Evolutionary conservation across 148 eudicot genomes (phyloP).

Genomic region (Arbutus unedo): DNA sequence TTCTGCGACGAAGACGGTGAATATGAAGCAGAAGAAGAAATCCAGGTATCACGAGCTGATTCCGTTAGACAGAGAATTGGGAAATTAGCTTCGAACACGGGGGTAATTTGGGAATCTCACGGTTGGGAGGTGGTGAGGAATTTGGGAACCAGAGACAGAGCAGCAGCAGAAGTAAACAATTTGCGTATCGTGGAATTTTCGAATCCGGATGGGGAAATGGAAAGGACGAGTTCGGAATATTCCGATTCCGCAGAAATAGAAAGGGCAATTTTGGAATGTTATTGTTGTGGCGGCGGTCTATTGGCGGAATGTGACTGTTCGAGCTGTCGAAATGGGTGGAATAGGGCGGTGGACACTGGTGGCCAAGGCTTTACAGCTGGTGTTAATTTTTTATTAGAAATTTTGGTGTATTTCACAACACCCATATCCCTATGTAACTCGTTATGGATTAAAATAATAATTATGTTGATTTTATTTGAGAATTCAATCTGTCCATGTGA

Average conservation of each 20-base stretch:
- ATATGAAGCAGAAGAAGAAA: constrained; percentile 22
- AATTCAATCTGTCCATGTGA: constrained; percentile 20
- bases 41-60: not conserved
- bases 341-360: not conserved
- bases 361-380: constrained; percentile 16
- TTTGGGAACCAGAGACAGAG: not conserved
- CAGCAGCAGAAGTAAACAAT: constrained; percentile 2
- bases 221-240: constrained; percentile 24
- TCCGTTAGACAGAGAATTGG: constrained; percentile 33
- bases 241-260: constrained; percentile 9
- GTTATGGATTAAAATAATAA: not conserved
- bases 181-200: constrained; percentile 18
- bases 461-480: constrained; percentile 14
- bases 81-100: constrained; percentile 32
- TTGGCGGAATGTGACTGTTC: not conserved
- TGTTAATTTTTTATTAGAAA: constrained; percentile 5
- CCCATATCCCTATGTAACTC: constrained; percentile 10
- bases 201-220: constrained; percentile 17
- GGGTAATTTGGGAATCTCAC: constrained; percentile 68
- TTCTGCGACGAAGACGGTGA: constrained; percentile 24
- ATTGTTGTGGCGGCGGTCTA: not conserved
- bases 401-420: constrained; percentile 10
- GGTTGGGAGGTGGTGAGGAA: constrained; percentile 66
- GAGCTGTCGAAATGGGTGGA: constrained; percentile 1
- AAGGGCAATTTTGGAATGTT: constrained; percentile 15